A percentile compares a stretch with the other conserved stretches of the same genome.
Evolutionary conservation across 2,329 filamentous ascomycete species (phyloP).

Genomic region (Phoma sp.): DNA sequence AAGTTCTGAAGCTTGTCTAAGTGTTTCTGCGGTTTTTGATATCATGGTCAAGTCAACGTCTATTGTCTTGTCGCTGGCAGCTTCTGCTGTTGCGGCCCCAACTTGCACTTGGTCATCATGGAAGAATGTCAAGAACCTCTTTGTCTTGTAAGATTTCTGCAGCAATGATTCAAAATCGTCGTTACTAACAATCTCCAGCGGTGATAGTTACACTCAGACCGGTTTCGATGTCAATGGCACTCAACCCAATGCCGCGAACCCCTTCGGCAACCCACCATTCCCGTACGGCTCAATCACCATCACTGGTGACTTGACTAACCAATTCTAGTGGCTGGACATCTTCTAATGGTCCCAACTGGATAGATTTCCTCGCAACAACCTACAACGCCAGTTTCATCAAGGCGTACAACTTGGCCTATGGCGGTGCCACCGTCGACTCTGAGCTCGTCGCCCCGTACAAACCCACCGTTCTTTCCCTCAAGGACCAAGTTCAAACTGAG

Average conservation of each 20-base stretch:
- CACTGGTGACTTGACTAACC: too few species aligned
- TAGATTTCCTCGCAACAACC: slow-evolving; percentile 54
- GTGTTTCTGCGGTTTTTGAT: not conserved
- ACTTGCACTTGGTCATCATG: slow-evolving; percentile 40
- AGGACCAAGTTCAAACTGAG: slow-evolving; percentile 58
- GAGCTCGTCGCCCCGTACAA: slow-evolving; percentile 58
- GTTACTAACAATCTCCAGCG: slow-evolving; percentile 46
- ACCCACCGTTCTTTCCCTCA: slow-evolving; percentile 58
- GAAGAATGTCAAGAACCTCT: slow-evolving; percentile 45
- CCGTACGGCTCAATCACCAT: slow-evolving; percentile 51
- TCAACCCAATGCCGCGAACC: slow-evolving; percentile 62
- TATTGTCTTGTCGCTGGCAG: slow-evolving; percentile 32
- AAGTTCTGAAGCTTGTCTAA: not conserved
- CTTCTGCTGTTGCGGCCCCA: slow-evolving; percentile 31
- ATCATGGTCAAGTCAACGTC: slow-evolving; percentile 34
- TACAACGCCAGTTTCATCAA: slow-evolving; percentile 53
- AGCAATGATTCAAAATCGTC: too few species aligned
- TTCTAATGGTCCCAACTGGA: slow-evolving; percentile 62
- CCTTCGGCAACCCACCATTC: slow-evolving; percentile 68
- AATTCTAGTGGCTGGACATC: slow-evolving; percentile 44
- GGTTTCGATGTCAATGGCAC: slow-evolving; percentile 63
- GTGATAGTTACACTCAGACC: slow-evolving; percentile 67
- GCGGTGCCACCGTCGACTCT: slow-evolving; percentile 53
- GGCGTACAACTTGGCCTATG: slow-evolving; percentile 62
- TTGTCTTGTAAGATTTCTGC: slow-evolving; percentile 35